Conservation (phyloP, 768 basidiomycete species). For the Kwoniella bestiolae region DNA sequence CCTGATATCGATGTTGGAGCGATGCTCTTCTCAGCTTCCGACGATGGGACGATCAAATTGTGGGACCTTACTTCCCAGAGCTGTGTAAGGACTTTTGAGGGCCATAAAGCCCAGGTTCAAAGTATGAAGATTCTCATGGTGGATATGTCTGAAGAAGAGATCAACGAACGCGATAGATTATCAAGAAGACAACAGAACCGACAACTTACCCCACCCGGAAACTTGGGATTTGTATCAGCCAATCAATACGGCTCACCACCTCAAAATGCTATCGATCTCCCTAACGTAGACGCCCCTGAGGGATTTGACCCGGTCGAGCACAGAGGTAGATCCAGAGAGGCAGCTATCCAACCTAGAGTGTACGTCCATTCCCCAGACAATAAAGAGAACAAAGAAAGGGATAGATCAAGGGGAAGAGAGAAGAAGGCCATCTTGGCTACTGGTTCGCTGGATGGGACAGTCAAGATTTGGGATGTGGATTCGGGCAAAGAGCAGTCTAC, state of each 20-base stretch:
- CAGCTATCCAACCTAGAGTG: constrained; percentile 35
- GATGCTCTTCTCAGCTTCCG: constrained; percentile 96
- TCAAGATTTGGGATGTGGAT: constrained; percentile 95
- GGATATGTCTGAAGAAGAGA: constrained; percentile 54
- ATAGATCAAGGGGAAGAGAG: constrained; percentile 24
- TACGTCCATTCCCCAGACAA: constrained; percentile 36
- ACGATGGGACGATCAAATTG: constrained; percentile 88
- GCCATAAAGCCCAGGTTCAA: constrained; percentile 95
- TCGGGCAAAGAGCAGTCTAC: constrained; percentile 76
- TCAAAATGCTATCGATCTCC: background rate
- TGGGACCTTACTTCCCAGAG: constrained; percentile 85
- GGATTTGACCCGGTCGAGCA: constrained; percentile 41
- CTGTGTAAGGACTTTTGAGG: constrained; percentile 81
- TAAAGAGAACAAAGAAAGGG: constrained; percentile 1
- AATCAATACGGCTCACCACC: constrained; percentile 17
- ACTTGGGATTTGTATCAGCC: constrained; percentile 14
- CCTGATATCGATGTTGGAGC: constrained; percentile 67
- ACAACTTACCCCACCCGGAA: constrained; percentile 14
- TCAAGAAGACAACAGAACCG: constrained; percentile 23
- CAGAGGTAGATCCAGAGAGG: constrained; percentile 14
- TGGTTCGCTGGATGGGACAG: constrained; percentile 90
- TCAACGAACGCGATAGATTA: constrained; percentile 20
- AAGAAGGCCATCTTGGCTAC: constrained; percentile 70
- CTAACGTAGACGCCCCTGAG: constrained; percentile 21
- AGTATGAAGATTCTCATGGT: constrained; percentile 77